Evolutionary conservation across 805 yeast genomes (phyloP), one percentile per base, ranked within the genome.

Genomic region (Saturnispora serradocipensis): DNA sequence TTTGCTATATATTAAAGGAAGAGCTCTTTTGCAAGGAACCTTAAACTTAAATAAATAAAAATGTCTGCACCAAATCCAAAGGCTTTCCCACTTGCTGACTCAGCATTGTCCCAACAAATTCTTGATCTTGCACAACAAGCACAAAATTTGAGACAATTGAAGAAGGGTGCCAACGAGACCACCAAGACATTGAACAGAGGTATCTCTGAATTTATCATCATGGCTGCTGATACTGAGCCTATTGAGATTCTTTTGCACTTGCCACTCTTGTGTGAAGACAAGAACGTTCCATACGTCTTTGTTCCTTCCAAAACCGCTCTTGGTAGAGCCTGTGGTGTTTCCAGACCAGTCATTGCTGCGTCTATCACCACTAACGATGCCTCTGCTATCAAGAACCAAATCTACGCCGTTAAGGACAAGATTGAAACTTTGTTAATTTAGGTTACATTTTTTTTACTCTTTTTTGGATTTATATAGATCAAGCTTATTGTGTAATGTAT

Each of bases 191-290:
- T 91, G 76, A 91, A 91, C 86, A 87, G 98, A 80, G 99, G 99
- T 84, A 91, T 91, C 67, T 87, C 97, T 65, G 99, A 91, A 77
- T 91, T 91, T 80, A 90, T 91, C 73, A 88, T 91, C 76, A 88
- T 93, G 97, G 99, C 99, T 61, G 99, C 99, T 64, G 99, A 93
- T 71, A 89, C 99, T 66, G 96, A 90, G 75, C 99, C 99, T 65
- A 90, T 93, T 68, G 99, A 93, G 78, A 91, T 93, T 72, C 83
- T 93, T 68, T 82, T 93, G 73, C 99, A 93, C 72, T 81, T 93
- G 72, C 99, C 99, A 48, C 81, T 93, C 65, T 79, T 93, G 65
- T 93, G 99, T 75, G 99, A 93, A 77, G 99, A 93, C 76, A 93
- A 93, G 81, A 93, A 93, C 78, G 99, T 93, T 61, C 97, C 99